phyloP scores from a whole-genome alignment of 2,329 filamentous ascomycete species.

The Trichoderma hamatum region DNA sequence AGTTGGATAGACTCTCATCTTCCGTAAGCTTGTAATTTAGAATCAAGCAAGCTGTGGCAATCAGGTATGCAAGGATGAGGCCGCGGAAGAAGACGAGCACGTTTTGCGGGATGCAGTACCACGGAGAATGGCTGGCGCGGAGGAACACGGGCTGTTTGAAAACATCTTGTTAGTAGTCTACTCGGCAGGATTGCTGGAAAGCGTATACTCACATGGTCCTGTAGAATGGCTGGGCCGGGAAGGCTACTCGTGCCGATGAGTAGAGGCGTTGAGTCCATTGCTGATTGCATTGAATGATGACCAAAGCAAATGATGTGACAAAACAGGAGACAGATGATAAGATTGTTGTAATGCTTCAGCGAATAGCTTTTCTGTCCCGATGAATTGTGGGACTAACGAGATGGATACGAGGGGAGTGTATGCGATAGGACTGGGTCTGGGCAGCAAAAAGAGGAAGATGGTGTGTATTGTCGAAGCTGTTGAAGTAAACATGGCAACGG shows the following conservation, averaged over 20 bases:
- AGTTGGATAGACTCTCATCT: constrained; percentile 44
- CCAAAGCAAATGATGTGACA: neutral
- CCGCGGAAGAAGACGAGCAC: constrained; percentile 50
- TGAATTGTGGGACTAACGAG: neutral
- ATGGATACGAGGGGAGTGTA: neutral
- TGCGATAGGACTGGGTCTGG: constrained; percentile 3
- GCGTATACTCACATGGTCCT: constrained; percentile 40
- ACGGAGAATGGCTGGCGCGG: constrained; percentile 56
- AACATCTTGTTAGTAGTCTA: constrained; percentile 27
- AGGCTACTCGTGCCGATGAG: constrained; percentile 38
- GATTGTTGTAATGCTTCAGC: neutral
- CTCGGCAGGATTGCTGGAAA: neutral
- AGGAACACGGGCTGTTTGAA: constrained; percentile 51
- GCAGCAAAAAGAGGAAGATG: neutral
- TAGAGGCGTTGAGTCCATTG: constrained; percentile 43
- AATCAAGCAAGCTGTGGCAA: constrained; percentile 46
- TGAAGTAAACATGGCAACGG: neutral
- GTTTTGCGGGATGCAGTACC: constrained; percentile 51
- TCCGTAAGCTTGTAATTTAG: constrained; percentile 51
- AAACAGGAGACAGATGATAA: neutral
- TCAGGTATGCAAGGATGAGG: constrained; percentile 48
- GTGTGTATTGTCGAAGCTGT: neutral
- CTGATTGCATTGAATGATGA: neutral
- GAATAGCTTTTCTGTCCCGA: neutral
- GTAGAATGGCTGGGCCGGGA: constrained; percentile 40